Evolutionary conservation across 495 filamentous ascomycete genomes (phyloP), one percentile per base, ranked within the genome.

Genomic region (Cryomyces minteri): DNA sequence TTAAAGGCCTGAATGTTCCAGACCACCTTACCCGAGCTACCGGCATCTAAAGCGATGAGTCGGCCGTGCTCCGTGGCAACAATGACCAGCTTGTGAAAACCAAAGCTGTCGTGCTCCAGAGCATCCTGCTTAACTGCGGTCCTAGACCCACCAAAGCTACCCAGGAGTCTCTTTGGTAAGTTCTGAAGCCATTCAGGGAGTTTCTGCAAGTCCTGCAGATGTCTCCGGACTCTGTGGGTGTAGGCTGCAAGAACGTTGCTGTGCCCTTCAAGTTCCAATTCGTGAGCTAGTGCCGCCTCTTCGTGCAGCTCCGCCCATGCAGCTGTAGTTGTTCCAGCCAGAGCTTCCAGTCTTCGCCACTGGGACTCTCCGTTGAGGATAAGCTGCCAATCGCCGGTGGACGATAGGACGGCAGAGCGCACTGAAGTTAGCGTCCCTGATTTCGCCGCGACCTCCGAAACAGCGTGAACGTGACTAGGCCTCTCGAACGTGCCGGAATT

Each of bases 201-300:
- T 53, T 84, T 64, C 53, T 82, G 65, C 34, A 96, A 71, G 51
- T 95, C 88, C 34, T 72, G 66, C 6, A 81, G 46, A 56, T 99
- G 90, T 39, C 90, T 79, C 50, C 76, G 80, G 9, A 94, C 69
- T 2, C 90, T 77, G 62, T 95, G 88, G 34, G 88, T 66, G 54
- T 94, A 99, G 11, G 92, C 90, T 38, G 71, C 67, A 12, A 78
- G 53, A 8, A 84, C 63, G 54, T 80, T 88, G 58, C 77, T 78
- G 55, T 95, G 83, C 7, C 80, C 82, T 61, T 99, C 90, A 6
- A 79, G 74, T 48, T 93, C 77, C 30, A 99, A 68, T 34, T 88
- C 76, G 54, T 81, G 76, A 1, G 74, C 88, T 38, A 95, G 64
- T 29, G 75, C 71, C 55, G 88, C 79, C 28, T 74, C 68, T 32